Percentiles rank a stretch among this genome's conserved stretches.
Conservation (phyloP, 768 basidiomycete genomes). For the Boletus edulis region DNA sequence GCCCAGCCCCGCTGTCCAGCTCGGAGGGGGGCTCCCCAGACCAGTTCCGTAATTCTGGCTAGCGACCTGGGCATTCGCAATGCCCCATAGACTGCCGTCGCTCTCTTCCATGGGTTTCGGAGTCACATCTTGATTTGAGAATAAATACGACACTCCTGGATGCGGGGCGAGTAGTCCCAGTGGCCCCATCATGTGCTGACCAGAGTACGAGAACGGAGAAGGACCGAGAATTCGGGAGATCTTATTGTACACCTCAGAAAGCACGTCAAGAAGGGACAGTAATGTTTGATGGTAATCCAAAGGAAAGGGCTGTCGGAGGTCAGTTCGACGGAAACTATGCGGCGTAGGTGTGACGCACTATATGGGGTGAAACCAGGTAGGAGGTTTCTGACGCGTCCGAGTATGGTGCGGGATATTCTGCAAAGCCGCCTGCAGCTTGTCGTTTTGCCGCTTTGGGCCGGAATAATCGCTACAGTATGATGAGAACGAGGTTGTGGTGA, state of each 20-base stretch:
- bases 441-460: conserved; percentile 57
- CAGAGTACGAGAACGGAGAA: conserved; percentile 67
- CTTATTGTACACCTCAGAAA: conserved; percentile 88
- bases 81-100: conserved; percentile 68
- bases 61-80: conserved; percentile 50
- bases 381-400: conserved; percentile 61
- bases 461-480: conserved; percentile 49
- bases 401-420: conserved; percentile 61
- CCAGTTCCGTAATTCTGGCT: conserved; percentile 31
- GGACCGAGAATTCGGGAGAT: conserved; percentile 81
- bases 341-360: conserved; percentile 46
- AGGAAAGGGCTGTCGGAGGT: conserved; percentile 65
- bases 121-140: conserved; percentile 39
- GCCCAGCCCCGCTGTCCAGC: conserved; percentile 60
- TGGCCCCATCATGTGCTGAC: conserved; percentile 74
- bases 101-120: conserved; percentile 39
- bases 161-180: conserved; percentile 73
- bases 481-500: conserved; percentile 6
- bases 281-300: conserved; percentile 89
- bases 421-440: conserved; percentile 46
- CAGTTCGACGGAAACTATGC: conserved; percentile 1
- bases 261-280: conserved; percentile 83
- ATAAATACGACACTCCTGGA: conserved; percentile 81
- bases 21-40: conserved; percentile 51
- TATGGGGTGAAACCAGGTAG: conserved; percentile 70